Evolutionary conservation across 257 asterid species (phyloP).

Genomic region (Nicotiana attenuata): DNA sequence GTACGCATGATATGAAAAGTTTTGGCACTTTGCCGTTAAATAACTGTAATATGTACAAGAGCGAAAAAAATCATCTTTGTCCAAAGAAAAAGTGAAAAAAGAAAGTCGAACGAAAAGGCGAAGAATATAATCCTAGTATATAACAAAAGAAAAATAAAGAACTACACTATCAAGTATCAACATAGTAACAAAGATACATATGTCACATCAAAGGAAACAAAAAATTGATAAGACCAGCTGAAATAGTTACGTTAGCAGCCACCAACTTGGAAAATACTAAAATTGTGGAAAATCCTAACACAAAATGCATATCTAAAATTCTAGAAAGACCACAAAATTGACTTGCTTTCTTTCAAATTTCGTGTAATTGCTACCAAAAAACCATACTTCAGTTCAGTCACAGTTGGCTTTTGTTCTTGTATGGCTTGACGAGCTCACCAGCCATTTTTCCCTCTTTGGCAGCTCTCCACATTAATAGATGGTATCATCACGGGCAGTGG

Average conservation of each 20-base stretch:
- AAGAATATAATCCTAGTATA: not conserved
- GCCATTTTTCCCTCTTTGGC: not conserved
- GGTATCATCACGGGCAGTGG: not conserved
- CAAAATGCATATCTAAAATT: not conserved
- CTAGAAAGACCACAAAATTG: conserved; percentile 7
- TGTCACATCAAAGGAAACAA: not conserved
- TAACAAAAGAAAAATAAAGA: not conserved
- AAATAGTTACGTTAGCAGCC: not conserved
- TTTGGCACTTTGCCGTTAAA: not conserved
- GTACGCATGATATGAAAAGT: not conserved
- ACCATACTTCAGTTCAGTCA: not conserved
- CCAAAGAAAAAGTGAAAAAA: not conserved
- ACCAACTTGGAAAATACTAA: conserved; percentile 4
- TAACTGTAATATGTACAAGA: not conserved
- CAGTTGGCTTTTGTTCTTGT: not conserved
- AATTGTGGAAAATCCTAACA: not conserved
- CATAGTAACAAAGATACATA: not conserved
- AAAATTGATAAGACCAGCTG: not conserved
- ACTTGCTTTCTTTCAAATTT: not conserved
- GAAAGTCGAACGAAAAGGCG: not conserved
- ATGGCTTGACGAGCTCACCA: not conserved
- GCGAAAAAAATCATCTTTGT: not conserved
- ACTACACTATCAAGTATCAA: not conserved
- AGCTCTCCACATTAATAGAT: not conserved
- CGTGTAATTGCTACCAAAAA: not conserved